phyloP scores from a whole-genome alignment of 2,329 filamentous ascomycete genomes.

The Colletotrichum sp. region DNA sequence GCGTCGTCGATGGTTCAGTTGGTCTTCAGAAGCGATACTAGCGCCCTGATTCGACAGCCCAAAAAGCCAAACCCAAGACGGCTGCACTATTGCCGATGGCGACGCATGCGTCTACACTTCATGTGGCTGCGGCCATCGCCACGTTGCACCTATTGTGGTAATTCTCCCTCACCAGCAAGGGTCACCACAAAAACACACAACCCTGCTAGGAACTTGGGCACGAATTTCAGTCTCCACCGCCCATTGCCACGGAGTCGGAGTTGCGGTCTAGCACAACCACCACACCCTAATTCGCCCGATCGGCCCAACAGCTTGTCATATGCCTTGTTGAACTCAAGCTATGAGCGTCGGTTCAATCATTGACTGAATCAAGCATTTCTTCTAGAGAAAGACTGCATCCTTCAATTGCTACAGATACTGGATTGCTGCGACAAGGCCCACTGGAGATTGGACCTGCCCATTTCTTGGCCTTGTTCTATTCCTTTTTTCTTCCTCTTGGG shows the following conservation, averaged over 20 bases:
- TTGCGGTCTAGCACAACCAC: background rate
- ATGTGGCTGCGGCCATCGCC: slow-evolving; percentile 6
- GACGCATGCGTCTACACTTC: background rate
- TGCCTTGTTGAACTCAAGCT: background rate
- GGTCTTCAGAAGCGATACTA: background rate
- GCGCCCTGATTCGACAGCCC: background rate
- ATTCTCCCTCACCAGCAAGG: background rate
- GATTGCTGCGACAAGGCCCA: background rate
- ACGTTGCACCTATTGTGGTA: background rate
- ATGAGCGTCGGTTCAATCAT: background rate
- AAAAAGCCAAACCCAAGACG: background rate
- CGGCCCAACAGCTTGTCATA: background rate
- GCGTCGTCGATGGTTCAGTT: background rate
- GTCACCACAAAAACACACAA: background rate
- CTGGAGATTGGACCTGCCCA: background rate
- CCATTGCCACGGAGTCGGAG: background rate
- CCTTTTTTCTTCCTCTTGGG: background rate
- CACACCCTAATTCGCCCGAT: background rate
- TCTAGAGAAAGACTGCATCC: background rate
- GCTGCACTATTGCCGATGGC: background rate
- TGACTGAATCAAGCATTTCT: background rate
- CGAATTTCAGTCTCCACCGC: background rate
- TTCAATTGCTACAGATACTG: background rate
- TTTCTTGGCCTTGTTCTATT: background rate
- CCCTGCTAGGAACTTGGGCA: background rate